Evolutionary conservation across 2,329 filamentous ascomycete genomes (phyloP).

Genomic region (Cladosporium cucumerinum): DNA sequence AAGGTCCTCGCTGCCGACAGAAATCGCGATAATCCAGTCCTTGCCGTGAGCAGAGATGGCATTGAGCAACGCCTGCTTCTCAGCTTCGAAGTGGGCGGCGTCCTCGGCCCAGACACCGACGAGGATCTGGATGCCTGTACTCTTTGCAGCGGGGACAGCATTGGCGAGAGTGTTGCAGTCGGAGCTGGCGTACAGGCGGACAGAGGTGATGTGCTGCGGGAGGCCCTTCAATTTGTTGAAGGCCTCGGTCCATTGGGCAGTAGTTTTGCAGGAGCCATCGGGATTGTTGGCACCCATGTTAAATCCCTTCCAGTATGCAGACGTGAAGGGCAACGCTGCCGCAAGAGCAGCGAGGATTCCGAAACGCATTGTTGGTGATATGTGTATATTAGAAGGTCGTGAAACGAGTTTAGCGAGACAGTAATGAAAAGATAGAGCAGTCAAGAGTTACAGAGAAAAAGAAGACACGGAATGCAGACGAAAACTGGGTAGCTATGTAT

Average conservation of each 20-base stretch:
- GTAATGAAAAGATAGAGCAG: not conserved
- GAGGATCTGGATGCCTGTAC: slow-evolving; percentile 59
- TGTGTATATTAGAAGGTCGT: not conserved
- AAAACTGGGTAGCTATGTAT: not conserved
- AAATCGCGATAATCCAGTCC: slow-evolving; percentile 61
- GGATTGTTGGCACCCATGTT: slow-evolving; percentile 41
- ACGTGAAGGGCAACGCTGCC: slow-evolving; percentile 31
- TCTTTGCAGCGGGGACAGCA: slow-evolving; percentile 57
- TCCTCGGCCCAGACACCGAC: slow-evolving; percentile 60
- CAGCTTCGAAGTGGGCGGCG: slow-evolving; percentile 52
- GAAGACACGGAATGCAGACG: not conserved
- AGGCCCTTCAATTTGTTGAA: slow-evolving; percentile 39
- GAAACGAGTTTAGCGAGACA: not conserved
- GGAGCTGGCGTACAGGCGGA: slow-evolving; percentile 64
- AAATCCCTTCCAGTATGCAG: slow-evolving; percentile 43
- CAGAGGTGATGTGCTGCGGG: slow-evolving; percentile 56
- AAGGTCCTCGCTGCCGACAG: slow-evolving; percentile 65
- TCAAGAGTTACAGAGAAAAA: not conserved
- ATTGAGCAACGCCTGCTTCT: slow-evolving; percentile 58
- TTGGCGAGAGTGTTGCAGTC: slow-evolving; percentile 50
- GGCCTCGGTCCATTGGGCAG: slow-evolving; percentile 36
- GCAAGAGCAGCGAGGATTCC: slow-evolving; percentile 31
- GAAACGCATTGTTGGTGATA: slow-evolving; percentile 27
- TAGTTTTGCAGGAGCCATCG: slow-evolving; percentile 40
- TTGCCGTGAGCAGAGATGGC: slow-evolving; percentile 55